These are phyloP conservation scores for Colletotrichum sp. DNA, from an alignment of 2,329 filamentous ascomycete genomes.

Conservation along the genomic window DNA sequence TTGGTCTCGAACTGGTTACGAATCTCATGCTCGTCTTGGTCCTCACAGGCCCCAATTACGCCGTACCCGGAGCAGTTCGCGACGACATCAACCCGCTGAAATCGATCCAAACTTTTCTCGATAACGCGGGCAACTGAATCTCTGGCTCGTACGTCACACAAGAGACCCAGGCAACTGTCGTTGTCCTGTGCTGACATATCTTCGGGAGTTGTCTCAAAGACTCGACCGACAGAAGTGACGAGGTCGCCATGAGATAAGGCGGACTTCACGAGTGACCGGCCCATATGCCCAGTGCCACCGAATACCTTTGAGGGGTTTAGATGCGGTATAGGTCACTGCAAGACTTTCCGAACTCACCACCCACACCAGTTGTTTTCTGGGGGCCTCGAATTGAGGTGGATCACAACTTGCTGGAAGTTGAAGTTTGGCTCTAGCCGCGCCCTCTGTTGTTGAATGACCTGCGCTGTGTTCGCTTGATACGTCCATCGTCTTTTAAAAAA, in stretches of 20 bases:
- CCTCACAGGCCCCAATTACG: constrained; percentile 93
- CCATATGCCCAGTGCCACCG: constrained; percentile 97
- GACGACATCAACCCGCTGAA: constrained; percentile 85
- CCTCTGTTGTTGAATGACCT: neutral
- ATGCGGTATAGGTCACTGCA: neutral
- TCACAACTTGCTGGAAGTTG: constrained; percentile 85
- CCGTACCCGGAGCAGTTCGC: constrained; percentile 96
- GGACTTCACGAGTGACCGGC: constrained; percentile 84
- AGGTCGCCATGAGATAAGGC: constrained; percentile 82
- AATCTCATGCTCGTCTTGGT: constrained; percentile 94
- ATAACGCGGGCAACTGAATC: constrained; percentile 79
- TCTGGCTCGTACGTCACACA: constrained; percentile 88
- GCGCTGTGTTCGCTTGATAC: constrained; percentile 8
- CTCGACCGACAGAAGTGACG: constrained; percentile 85
- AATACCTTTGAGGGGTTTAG: constrained; percentile 67
- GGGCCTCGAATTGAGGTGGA: constrained; percentile 74
- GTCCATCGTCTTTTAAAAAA: neutral
- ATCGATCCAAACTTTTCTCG: constrained; percentile 72
- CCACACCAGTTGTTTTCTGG: constrained; percentile 82
- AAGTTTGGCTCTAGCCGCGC: constrained; percentile 37
- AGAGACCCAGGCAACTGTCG: constrained; percentile 75
- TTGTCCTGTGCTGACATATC: constrained; percentile 71
- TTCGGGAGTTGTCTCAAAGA: constrained; percentile 75
- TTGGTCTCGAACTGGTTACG: constrained; percentile 98
- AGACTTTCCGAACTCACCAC: constrained; percentile 63